A percentile compares a stretch with the other conserved stretches of the same genome.
Evolutionary conservation across 495 filamentous ascomycete genomes (phyloP).

Genomic region (Penicilliopsis zonata): DNA sequence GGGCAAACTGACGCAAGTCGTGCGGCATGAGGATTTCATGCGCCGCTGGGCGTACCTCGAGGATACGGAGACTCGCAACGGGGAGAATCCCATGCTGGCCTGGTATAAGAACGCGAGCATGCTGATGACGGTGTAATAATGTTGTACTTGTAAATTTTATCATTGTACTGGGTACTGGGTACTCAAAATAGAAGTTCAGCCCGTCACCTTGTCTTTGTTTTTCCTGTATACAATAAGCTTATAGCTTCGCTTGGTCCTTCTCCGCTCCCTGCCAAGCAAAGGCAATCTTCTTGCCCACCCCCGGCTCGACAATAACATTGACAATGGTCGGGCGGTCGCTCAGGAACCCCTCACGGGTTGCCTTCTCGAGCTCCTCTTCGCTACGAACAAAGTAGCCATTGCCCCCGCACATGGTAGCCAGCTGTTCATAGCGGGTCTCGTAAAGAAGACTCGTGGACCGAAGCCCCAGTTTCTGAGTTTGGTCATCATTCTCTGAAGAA

Average conservation of each 20-base stretch:
- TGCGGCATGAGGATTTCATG: constrained; percentile 85
- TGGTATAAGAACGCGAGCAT: constrained; percentile 95
- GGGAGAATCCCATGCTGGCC: constrained; percentile 82
- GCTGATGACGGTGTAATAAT: constrained; percentile 75
- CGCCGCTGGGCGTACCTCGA: constrained; percentile 77
- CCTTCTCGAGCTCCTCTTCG: constrained; percentile 38
- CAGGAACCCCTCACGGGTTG: constrained; percentile 40
- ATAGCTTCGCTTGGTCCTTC: constrained; percentile 9
- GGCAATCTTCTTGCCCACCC: constrained; percentile 36
- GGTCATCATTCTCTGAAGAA: constrained; percentile 11
- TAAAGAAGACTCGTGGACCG: constrained; percentile 45
- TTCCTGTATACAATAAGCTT: too few relatives aligned
- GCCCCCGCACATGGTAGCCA: constrained; percentile 46
- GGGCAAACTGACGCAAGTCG: constrained; percentile 73
- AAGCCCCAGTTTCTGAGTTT: constrained; percentile 27
- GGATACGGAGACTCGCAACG: constrained; percentile 75
- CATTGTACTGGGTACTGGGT: too few relatives aligned
- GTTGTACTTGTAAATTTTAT: too few relatives aligned
- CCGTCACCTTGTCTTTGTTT: too few relatives aligned
- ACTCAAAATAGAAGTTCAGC: too few relatives aligned
- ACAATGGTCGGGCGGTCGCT: constrained; percentile 36
- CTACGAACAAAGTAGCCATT: constrained; percentile 41
- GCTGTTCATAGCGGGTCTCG: constrained; percentile 45
- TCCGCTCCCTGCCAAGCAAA: constrained; percentile 17
- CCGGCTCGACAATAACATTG: constrained; percentile 49